Evolutionary conservation across 1,284 basidiomycete genomes (phyloP), one percentile per base, ranked within the genome.

Genomic region (Cryptococcus depauperatus): DNA sequence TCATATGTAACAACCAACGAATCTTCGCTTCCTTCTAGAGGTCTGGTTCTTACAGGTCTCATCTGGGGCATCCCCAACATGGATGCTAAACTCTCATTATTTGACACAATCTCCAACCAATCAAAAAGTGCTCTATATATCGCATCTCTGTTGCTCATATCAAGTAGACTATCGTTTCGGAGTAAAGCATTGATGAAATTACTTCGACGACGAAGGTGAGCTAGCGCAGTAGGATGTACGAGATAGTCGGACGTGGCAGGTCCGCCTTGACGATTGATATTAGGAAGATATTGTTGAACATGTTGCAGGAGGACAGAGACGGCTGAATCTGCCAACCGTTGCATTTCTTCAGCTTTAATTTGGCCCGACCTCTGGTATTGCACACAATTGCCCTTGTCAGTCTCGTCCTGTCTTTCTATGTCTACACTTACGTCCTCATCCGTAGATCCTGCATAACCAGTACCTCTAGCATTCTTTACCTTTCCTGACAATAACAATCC

Each of bases 1-100:
- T 92, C 89, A 63, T 93, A 95, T 25, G 84, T 69, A 50, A 90
- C 82, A 5, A 52, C 38, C 14, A 47, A 30, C 11, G 52, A 47
- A 8, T 37, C 16, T 5, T 43, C 30, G 4, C 47, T 46, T 3
- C 46, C 38, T 1, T 54, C 50, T 1, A 51, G 33, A 0, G 55
- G 50, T 14, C 33, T 37, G 4, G 41, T 41, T 13, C 34, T 35
- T 29, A 43, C 37, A 1, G 62, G 54, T 3, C 84, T 80, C 88
- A 92, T 92, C 62, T 88, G 88, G 1, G 89, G 88, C 87, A 91
- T 92, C 1, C 84, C 89, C 79, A 93, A 86, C 84, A 92, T 90
- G 55, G 84, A 85, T 2, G 87, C 86, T 23, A 92, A 71, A 3
- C 85, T 82, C 74, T 92, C 89, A 54, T 93, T 88, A 57, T 82